Base-by-base conservation (phyloP, 1,139 yeast genomes). In the Kluyveromyces marxianus region DNA sequence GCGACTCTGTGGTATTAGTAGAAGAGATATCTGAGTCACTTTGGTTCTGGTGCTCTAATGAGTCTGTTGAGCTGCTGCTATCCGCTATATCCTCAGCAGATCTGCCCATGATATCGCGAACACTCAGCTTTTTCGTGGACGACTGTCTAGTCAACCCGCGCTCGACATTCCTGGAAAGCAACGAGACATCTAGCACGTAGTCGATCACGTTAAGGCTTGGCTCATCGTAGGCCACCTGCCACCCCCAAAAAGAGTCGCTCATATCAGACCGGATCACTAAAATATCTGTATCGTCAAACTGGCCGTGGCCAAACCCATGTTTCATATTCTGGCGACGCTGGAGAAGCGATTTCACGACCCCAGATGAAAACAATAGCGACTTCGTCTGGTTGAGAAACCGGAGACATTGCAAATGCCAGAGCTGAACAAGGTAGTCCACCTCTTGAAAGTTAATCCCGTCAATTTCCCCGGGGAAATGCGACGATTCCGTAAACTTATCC, bases 171-270 rank as follows among this genome's bases (percentile, higher is more conserved):
- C 41, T 39, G 21, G 43, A 32, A 7, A 45, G 55, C 3, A 57
- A 57, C 2, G 54, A 47, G 2, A 51, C 41, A 46, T 59, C 58
- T n/a, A 62, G 37, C 21, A 54, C 48, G 41, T 53, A 59, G 39
- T 62, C 65, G 4, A 57, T 58, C 8, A 61, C 50, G 39, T 58
- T 58, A 34, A 62, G 44, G 44, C 52, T 57, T 14, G 66, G 66
- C 44, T 61, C 65, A 50, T 62, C 66, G 32, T 52, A 55, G 2
- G 66, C 66, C 21, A 61, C 42, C 45, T 61, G 65, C 62, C 62
- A 58, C n/a, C 60, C 58, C 46, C 43, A 40, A 3, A 52, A 36
- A 25, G 50, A 48, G 4, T 51, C 42, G 4, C 54, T 53, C 7
- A 52, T 36, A 4, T 52, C 44, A 4, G 62, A 56, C 36, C 63